These are phyloP conservation scores for Entrophospora sp. DNA, from an alignment of 192 early-diverging fungal species.

Conservation along the genomic window DNA sequence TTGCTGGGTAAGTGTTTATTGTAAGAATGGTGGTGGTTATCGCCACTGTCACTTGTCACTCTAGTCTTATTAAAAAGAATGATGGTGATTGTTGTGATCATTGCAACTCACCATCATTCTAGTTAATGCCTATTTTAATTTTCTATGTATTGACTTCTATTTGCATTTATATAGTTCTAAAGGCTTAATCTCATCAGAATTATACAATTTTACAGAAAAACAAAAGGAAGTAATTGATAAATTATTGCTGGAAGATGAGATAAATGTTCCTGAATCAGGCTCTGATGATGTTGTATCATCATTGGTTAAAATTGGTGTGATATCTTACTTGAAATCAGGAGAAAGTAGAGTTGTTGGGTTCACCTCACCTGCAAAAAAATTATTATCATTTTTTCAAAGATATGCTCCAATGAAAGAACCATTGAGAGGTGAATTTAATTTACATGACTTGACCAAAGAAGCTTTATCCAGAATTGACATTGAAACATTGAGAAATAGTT, in stretches of 20 bases:
- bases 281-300: neutral
- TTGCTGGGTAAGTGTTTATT: too few relatives aligned
- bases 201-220: constrained; percentile 3
- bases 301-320: constrained; percentile 1
- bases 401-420: constrained; percentile 1
- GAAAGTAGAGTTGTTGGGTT: constrained; percentile 5
- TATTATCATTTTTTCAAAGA: constrained; percentile 15
- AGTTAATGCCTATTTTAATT: too few relatives aligned
- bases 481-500: neutral
- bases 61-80: too few relatives aligned
- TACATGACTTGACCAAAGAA: constrained; percentile 11
- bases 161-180: too few relatives aligned
- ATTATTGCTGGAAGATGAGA: neutral
- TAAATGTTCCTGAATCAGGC: neutral
- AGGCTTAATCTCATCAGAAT: too few relatives aligned
- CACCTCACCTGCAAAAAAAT: neutral
- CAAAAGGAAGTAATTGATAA: constrained; percentile 13
- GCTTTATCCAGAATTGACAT: constrained; percentile 8
- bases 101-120: too few relatives aligned
- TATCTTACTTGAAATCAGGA: constrained; percentile 4
- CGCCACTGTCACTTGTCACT: too few relatives aligned
- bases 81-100: too few relatives aligned
- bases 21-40: too few relatives aligned
- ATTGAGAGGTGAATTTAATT: neutral
- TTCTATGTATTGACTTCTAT: too few relatives aligned